A percentile compares a stretch with the other conserved stretches of the same genome.
Conservation (phyloP, 2,329 filamentous ascomycete species). For the Trichothecium sympodiale region DNA sequence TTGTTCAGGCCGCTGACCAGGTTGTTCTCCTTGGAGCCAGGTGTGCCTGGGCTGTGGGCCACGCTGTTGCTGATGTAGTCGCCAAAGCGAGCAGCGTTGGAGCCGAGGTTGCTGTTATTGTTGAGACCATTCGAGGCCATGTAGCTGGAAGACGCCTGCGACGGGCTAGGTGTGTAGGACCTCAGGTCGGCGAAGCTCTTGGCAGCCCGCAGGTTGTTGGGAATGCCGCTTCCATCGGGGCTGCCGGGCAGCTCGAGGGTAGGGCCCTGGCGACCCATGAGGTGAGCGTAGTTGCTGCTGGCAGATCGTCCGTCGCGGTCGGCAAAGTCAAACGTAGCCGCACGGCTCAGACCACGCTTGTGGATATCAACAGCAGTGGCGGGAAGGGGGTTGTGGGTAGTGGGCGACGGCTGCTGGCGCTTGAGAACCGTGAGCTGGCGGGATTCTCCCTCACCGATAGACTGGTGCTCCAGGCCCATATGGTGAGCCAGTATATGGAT, state of each 20-base stretch:
- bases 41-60: slow-evolving; percentile 23
- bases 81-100: slow-evolving; percentile 27
- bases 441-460: slow-evolving; percentile 76
- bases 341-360: slow-evolving; percentile 77
- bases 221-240: slow-evolving; percentile 48
- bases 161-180: slow-evolving; percentile 90
- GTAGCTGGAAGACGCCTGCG: slow-evolving; percentile 75
- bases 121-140: slow-evolving; percentile 21
- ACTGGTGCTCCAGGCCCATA: slow-evolving; percentile 84
- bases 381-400: slow-evolving; percentile 43
- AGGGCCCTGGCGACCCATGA: slow-evolving; percentile 69
- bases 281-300: slow-evolving; percentile 55
- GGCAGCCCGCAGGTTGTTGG: slow-evolving; percentile 77
- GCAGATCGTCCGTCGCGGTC: slow-evolving; percentile 58
- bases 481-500: slow-evolving; percentile 93
- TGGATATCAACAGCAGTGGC: slow-evolving; percentile 65
- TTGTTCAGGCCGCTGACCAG: slow-evolving; percentile 38
- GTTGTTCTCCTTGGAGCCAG: slow-evolving; percentile 26
- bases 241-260: slow-evolving; percentile 85
- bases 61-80: slow-evolving; percentile 29
- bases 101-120: slow-evolving; percentile 37
- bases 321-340: slow-evolving; percentile 95
- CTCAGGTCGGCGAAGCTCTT: slow-evolving; percentile 96
- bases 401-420: slow-evolving; percentile 40
- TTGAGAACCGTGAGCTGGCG: slow-evolving; percentile 87